Evolutionary conservation across 176 grass and related monocot genomes (phyloP), one percentile per base, ranked within the genome.

Genomic region (Musa schizocarpa): DNA sequence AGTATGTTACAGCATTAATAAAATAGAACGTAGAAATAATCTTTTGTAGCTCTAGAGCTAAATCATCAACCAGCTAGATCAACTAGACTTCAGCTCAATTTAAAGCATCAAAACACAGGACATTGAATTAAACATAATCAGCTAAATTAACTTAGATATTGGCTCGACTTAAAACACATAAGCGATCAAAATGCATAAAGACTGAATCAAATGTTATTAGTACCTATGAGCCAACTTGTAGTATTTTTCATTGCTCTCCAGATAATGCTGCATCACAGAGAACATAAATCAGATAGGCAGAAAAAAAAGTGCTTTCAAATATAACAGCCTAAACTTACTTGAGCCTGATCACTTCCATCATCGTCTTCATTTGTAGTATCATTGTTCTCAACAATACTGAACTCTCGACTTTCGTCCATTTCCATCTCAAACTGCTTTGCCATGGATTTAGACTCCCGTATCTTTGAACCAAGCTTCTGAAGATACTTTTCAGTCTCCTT

Each of bases 211-310:
- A 57, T 50, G 51, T 43, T 11, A 79, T 29, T 17, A 61, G 61
- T 89, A 99, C 95, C 95, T 99, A 78, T 99, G 95, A 54, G 95
- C 95, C 77, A 97, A 77, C 68, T 91, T 77, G 81, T 99, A 99
- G 79, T 99, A 99, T 54, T 99, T 99, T 50, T 99, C 95, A 67
- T 99, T 99, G 87, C 95, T 99, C 78, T 99, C 95, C 57, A 99
- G 79, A 92, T 99, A 99, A 87, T 99, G 86, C 95, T 99, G 88
- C 34, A 89, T 75, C 80, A 88, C 16, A 50, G 80, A 78, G 68
- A 82, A 23, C 29, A 51, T 78, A 54, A 76, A 83, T 53, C 80
- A 71, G 58, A 74, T 82, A 50, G 72, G n/a, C 25, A 81, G 22
- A 25, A 80, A 74, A 61, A 82, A 83, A 79, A 24, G 50, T 57